These are phyloP conservation scores for Remersonia thermophila DNA, from an alignment of 2,329 filamentous ascomycete species.

Conservation along the genomic window DNA sequence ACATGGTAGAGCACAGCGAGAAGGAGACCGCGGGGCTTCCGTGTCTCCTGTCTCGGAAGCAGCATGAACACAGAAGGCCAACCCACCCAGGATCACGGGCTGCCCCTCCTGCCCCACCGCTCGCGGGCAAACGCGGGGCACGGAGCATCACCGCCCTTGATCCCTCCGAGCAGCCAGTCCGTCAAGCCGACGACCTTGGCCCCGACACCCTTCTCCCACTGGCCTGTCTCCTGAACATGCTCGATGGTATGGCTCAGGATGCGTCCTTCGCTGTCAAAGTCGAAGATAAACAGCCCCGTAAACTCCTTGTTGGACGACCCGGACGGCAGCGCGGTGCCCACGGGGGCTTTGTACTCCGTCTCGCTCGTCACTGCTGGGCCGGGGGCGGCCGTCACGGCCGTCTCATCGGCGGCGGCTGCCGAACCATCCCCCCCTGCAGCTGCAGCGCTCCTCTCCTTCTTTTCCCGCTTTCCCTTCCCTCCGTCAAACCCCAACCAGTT, in stretches of 20 bases:
- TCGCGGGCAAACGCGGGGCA: constrained; percentile 15
- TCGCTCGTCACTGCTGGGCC: background rate
- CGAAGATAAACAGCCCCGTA: constrained; percentile 84
- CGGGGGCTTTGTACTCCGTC: constrained; percentile 12
- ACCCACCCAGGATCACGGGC: too few relatives aligned
- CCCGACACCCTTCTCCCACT: constrained; percentile 70
- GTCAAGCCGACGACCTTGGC: constrained; percentile 82
- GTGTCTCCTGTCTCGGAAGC: too few relatives aligned
- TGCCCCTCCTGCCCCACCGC: constrained; percentile 1
- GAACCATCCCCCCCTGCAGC: background rate
- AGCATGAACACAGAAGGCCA: background rate
- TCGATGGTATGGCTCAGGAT: constrained; percentile 87
- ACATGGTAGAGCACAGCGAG: too few relatives aligned
- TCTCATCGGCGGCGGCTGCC: background rate
- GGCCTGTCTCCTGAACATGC: constrained; percentile 70
- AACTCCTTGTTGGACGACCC: constrained; percentile 62
- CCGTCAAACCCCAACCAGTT: constrained; percentile 14
- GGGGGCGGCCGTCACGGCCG: background rate
- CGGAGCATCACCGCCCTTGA: constrained; percentile 28
- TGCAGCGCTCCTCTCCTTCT: constrained; percentile 22
- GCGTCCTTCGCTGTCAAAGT: constrained; percentile 79
- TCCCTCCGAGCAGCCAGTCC: constrained; percentile 83
- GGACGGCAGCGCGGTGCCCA: constrained; percentile 31
- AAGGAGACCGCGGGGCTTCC: too few relatives aligned
- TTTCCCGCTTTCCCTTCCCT: constrained; percentile 3